Conservation (phyloP, 768 basidiomycete species). For the Stropharia rugosoannulata region DNA sequence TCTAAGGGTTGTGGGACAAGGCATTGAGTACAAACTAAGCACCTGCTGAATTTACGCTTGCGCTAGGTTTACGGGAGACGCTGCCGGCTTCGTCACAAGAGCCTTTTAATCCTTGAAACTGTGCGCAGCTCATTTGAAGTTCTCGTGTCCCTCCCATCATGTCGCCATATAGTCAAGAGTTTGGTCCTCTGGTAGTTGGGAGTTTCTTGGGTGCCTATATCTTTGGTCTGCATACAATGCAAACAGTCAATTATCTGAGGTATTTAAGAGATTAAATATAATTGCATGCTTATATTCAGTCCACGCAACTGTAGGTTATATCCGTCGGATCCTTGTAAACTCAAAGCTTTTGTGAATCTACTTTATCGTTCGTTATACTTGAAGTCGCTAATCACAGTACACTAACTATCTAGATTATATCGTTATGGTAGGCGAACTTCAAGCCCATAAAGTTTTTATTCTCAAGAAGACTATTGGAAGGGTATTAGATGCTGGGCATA, state of each 20-base stretch:
- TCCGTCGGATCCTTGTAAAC: neutral
- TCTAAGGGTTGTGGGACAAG: neutral
- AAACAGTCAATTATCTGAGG: constrained; percentile 9
- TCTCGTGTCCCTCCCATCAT: neutral
- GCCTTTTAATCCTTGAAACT: too few relatives aligned
- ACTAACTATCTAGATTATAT: constrained; percentile 2
- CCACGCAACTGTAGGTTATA: neutral
- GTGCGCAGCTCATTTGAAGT: too few relatives aligned
- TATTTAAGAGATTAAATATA: neutral
- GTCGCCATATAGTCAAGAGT: neutral
- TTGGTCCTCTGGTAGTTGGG: constrained; percentile 8
- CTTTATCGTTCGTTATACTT: neutral
- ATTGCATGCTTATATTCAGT: neutral
- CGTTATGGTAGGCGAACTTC: constrained; percentile 6
- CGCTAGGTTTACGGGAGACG: neutral
- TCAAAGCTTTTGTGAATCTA: constrained; percentile 8
- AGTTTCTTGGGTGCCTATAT: constrained; percentile 3
- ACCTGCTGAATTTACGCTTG: too few relatives aligned
- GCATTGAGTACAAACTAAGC: neutral
- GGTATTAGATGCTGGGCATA: neutral
- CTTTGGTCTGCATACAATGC: constrained; percentile 5
- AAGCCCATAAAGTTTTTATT: neutral
- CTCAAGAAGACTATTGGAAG: neutral
- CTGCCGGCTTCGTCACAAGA: too few relatives aligned
- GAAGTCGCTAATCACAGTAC: neutral